Percentiles rank a stretch among this genome's conserved stretches.
These are phyloP conservation scores for Apophysomyces variabilis DNA, from an alignment of 371 early-diverging fungal genomes.

Conservation along the genomic window DNA sequence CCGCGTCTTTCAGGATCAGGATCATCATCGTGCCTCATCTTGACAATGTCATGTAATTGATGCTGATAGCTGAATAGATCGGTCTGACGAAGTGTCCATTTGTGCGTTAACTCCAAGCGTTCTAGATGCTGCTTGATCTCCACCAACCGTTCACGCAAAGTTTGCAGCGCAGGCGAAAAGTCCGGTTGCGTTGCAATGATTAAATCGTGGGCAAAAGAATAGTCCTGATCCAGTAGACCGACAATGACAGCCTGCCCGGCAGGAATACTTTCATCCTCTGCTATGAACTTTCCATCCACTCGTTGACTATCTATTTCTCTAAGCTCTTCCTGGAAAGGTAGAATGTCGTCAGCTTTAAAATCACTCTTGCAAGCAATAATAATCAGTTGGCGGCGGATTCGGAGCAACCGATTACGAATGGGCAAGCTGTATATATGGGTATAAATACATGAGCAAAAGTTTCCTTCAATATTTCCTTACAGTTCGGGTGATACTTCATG, in stretches of 20 bases:
- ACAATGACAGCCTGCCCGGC: slow-evolving; percentile 85
- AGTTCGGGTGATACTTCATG: slow-evolving; percentile 49
- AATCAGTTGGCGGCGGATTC: slow-evolving; percentile 65
- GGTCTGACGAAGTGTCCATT: slow-evolving; percentile 86
- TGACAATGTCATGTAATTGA: slow-evolving; percentile 75
- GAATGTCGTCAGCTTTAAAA: slow-evolving; percentile 46
- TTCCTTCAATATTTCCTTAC: slow-evolving; percentile 24
- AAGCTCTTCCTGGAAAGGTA: slow-evolving; percentile 66
- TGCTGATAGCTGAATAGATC: slow-evolving; percentile 84
- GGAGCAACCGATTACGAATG: slow-evolving; percentile 64
- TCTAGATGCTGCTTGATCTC: slow-evolving; percentile 76
- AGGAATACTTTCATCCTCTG: slow-evolving; percentile 60
- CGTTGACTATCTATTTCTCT: slow-evolving; percentile 70
- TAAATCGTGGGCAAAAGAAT: slow-evolving; percentile 76
- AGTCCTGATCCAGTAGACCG: slow-evolving; percentile 77
- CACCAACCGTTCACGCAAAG: slow-evolving; percentile 73
- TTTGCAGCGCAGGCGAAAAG: slow-evolving; percentile 62
- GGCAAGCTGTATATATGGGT: slow-evolving; percentile 48
- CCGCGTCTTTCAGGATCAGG: slow-evolving; percentile 31
- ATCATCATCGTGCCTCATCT: slow-evolving; percentile 53
- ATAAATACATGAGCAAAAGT: not conserved
- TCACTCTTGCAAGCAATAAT: slow-evolving; percentile 48
- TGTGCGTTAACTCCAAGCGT: slow-evolving; percentile 71
- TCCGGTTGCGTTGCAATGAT: slow-evolving; percentile 64
- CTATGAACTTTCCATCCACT: slow-evolving; percentile 74